phyloP scores from a whole-genome alignment of 192 early-diverging fungal genomes.

The Coemansia sp. region DNA sequence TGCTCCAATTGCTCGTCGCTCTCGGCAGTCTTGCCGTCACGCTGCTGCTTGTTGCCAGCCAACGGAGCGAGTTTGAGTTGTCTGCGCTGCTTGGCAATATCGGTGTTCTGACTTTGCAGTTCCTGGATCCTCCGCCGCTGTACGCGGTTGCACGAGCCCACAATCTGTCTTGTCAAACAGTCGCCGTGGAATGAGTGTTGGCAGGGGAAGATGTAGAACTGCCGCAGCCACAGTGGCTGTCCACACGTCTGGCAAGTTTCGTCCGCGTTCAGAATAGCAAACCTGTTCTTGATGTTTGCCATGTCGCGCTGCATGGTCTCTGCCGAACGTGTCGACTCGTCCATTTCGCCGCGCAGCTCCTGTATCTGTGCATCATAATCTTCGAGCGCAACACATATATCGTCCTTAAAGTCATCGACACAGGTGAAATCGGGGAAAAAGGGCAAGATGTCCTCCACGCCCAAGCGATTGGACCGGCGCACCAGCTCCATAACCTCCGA shows the following conservation, averaged over 20 bases:
- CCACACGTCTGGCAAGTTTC: constrained; percentile 82
- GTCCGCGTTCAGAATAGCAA: constrained; percentile 38
- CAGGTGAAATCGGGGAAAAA: constrained; percentile 97
- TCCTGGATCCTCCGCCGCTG: constrained; percentile 54
- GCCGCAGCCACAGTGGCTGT: constrained; percentile 75
- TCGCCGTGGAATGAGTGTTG: constrained; percentile 94
- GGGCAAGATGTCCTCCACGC: constrained; percentile 94
- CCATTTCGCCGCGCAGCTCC: constrained; percentile 88
- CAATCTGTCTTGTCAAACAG: constrained; percentile 77
- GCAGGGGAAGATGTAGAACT: constrained; percentile 96
- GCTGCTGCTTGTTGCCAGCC: constrained; percentile 8
- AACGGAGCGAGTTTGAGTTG: constrained; percentile 39
- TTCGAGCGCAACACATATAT: constrained; percentile 88
- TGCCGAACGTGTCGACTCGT: constrained; percentile 90
- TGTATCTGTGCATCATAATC: constrained; percentile 92
- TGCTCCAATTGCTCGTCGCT: constrained; percentile 51
- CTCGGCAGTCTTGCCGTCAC: constrained; percentile 12
- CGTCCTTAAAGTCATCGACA: constrained; percentile 98
- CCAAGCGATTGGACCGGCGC: constrained; percentile 71
- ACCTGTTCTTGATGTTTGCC: constrained; percentile 78
- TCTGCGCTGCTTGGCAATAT: constrained; percentile 39
- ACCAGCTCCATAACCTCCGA: constrained; percentile 87
- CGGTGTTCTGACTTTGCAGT: constrained; percentile 42
- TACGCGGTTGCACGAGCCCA: constrained; percentile 43
- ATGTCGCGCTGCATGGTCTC: constrained; percentile 94